Evolutionary conservation across 805 yeast species (phyloP), one percentile per base, ranked within the genome.

Genomic region (Ogataea paradorogensis): DNA sequence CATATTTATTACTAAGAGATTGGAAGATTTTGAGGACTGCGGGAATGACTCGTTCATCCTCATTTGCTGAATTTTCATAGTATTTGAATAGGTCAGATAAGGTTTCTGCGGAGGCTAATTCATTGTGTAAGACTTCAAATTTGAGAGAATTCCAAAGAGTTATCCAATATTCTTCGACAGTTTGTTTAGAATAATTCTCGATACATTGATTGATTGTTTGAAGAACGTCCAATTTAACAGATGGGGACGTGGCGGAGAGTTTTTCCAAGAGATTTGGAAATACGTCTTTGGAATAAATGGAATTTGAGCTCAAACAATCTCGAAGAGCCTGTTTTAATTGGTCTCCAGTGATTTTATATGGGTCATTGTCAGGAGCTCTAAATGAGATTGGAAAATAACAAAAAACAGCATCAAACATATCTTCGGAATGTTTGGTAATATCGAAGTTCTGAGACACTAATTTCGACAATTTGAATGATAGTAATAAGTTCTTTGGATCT

Each of bases 321-420:
- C 90, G 70, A 39, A 93, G 66, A 6, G 76, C 71, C 9, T 53
- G 30, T 55, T 86, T 87, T 50, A 95, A 68, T 38, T 88, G 84
- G 1, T 71, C 75, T 1, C 88, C 77, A 0, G 95, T 78, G 48
- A 88, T 84, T 46, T 81, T 78, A 58, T 89, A 88, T 0, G 93
- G 90, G 52, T 91, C 96, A 59, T 86, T 86, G 33, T 80, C 76
- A 3, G 98, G 96, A 1, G 98, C 96, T 42, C 80, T 81, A 65
- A 95, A 93, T 1, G 96, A 84, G 30, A 93, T 90, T 9, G 99
- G 99, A 66, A 91, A 93, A 65, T 93, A 93, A 62, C 99, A 93
- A 58, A 91, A 95, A 28, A 87, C 70, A 25, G 84, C 78, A 58
- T 93, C 99, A 58, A 90, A 95, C 43, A 93, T 59, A 8, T 85